Conservation (phyloP, 495 filamentous ascomycete species). For the Lindgomyces ingoldianus region DNA sequence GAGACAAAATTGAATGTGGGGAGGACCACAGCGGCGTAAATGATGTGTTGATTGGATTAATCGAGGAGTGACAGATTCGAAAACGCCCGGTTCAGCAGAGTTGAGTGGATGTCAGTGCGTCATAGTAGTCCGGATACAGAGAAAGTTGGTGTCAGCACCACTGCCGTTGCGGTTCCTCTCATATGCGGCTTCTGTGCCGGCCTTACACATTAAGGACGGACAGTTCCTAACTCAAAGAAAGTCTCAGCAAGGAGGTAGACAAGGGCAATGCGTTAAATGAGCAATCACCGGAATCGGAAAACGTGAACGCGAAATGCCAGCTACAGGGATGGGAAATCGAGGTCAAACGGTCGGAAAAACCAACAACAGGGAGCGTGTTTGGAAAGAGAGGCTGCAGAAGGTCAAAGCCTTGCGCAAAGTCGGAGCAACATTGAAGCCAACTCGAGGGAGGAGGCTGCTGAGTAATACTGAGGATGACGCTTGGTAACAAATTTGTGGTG, state of each 20-base stretch:
- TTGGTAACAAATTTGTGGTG: background rate
- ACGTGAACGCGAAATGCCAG: too few species aligned
- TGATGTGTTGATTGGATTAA: background rate
- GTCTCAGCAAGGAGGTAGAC: background rate
- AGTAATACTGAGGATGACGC: background rate
- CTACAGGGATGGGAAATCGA: constrained; percentile 1
- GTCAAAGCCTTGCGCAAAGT: background rate
- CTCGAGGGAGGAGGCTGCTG: background rate
- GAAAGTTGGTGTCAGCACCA: constrained; percentile 13
- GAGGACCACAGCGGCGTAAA: background rate
- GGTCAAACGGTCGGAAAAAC: background rate
- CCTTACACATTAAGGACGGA: too few species aligned
- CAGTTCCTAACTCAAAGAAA: background rate
- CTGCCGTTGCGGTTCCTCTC: constrained; percentile 9
- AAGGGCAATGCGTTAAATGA: constrained; percentile 10
- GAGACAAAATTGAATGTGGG: background rate
- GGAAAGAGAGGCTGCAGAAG: background rate
- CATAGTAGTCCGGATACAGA: background rate
- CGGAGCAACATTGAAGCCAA: background rate
- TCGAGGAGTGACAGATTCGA: background rate
- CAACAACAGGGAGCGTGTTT: background rate
- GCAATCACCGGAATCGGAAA: constrained; percentile 12
- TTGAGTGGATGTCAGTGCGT: constrained; percentile 11
- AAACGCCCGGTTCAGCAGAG: background rate
- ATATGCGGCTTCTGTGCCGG: background rate